Evolutionary conservation across 129 eudicot genomes (phyloP).

Genomic region (Tagetes erecta): DNA sequence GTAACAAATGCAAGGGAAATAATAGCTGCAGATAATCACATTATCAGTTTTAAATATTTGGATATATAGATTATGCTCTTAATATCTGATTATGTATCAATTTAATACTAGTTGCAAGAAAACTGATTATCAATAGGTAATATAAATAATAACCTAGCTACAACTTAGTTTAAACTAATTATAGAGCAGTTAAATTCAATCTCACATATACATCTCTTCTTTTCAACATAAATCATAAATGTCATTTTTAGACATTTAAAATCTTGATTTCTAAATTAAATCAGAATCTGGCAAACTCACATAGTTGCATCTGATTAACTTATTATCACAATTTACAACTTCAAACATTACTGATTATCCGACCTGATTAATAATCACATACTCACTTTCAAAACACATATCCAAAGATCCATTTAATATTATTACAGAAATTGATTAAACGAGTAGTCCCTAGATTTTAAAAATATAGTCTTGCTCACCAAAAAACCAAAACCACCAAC

Average conservation of each 20-base stretch:
- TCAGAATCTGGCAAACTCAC: not conserved
- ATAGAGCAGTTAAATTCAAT: not conserved
- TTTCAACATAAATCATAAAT: not conserved
- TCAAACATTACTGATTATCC: not conserved
- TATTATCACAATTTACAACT: not conserved
- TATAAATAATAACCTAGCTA: not conserved
- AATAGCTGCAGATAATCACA: slow-evolving; percentile 55
- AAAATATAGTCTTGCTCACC: not conserved
- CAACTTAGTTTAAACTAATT: not conserved
- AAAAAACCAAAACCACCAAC: slow-evolving; percentile 5
- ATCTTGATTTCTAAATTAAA: not conserved
- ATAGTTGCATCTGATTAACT: not conserved
- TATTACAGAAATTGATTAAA: not conserved
- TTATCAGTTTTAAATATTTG: not conserved
- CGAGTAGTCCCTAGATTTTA: not conserved
- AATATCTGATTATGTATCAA: not conserved
- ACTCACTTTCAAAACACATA: not conserved
- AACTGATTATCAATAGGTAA: not conserved
- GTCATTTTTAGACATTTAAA: not conserved
- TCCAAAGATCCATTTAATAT: not conserved
- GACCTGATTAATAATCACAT: not conserved
- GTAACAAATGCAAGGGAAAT: slow-evolving; percentile 93
- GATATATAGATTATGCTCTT: not conserved
- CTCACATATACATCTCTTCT: not conserved
- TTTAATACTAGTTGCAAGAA: not conserved